Evolutionary conservation across 2,329 filamentous ascomycete species (phyloP), one percentile per base, ranked within the genome.

Genomic region (Didymella pinodella): DNA sequence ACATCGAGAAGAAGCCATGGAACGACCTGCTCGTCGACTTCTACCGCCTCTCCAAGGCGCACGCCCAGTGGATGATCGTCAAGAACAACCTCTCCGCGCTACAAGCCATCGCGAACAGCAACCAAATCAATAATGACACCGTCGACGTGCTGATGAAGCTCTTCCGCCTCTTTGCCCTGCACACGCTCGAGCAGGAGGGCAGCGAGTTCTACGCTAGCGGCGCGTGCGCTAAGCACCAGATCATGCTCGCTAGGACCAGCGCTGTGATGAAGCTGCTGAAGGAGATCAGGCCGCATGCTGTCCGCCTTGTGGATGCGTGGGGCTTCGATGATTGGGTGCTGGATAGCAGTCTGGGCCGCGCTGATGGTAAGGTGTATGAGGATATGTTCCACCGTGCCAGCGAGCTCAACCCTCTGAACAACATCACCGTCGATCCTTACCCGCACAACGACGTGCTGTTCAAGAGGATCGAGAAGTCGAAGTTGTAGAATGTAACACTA

Each of bases 11-110:
- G 82, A 86, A 87, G 69, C 85, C 88, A 0, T 93, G 71, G 90
- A 93, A 92, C 79, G 88, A 86, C 60, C 82, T 93, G 8, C 84
- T 93, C 16, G 87, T 92, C 14, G 89, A 92, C 77, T 92, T 93
- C 79, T 91, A 88, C 84, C 87, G 89, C 43, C 84, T 93, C 6
- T 88, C 84, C 57, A 91, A 89, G 6, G 90, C 90, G 0, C 89
- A 91, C 74, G 89, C 88, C 0, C 89, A 93, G 76, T 92, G 92
- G 76, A 84, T 92, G 66, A 84, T 92, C 0, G 89, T 92, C 63
- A 92, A 90, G 82, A 90, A 88, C 80, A 93, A 92, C 80, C 91
- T 95, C 78, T 82, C 87, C 4, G 81, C 85, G 1, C 85, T 94
- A 20, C 85, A 87, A 36, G 81, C 82, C 5, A 78, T 83, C 7